Conservation (phyloP, 768 basidiomycete species). For the Cystobasidium onofrii region DNA sequence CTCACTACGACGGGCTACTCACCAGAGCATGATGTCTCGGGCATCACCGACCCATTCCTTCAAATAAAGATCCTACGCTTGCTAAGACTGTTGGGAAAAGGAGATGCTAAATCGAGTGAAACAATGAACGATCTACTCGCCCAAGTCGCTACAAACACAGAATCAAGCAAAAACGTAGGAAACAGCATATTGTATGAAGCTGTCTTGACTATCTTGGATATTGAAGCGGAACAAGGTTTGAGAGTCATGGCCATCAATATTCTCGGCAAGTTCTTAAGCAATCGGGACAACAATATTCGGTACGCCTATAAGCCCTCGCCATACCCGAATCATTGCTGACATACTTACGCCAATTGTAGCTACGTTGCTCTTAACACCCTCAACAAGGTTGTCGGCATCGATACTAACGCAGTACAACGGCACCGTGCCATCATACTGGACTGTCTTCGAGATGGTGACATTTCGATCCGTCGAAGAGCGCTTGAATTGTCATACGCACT, state of each 20-base stretch:
- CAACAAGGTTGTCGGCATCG: slow-evolving; percentile 95
- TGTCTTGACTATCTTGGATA: slow-evolving; percentile 88
- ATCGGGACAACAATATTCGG: slow-evolving; percentile 98
- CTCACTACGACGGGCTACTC: slow-evolving; percentile 93
- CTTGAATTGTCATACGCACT: slow-evolving; percentile 94
- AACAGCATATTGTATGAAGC: slow-evolving; percentile 98
- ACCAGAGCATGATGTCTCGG: slow-evolving; percentile 98
- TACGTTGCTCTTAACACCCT: slow-evolving; percentile 97
- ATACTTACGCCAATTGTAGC: slow-evolving; percentile 47
- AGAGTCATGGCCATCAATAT: slow-evolving; percentile 99
- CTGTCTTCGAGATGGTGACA: slow-evolving; percentile 96
- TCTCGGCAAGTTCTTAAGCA: slow-evolving; percentile 92
- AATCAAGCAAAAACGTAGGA: slow-evolving; percentile 93
- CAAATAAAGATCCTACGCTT: slow-evolving; percentile 86
- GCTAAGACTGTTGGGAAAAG: slow-evolving; percentile 75
- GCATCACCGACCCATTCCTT: slow-evolving; percentile 92
- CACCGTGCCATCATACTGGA: slow-evolving; percentile 98
- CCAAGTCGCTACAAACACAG: slow-evolving; percentile 99
- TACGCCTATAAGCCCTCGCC: slow-evolving; percentile 46
- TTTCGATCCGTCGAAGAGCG: slow-evolving; percentile 92
- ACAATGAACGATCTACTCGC: slow-evolving; percentile 97
- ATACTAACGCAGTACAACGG: slow-evolving; percentile 94
- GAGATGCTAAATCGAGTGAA: slow-evolving; percentile 78
- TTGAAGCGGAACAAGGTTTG: slow-evolving; percentile 88
- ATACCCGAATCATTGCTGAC: not conserved